A percentile compares a stretch with the other conserved stretches of the same genome.
These are phyloP conservation scores for Pueraria montana DNA, from an alignment of 306 rosid species.

Conservation along the genomic window DNA sequence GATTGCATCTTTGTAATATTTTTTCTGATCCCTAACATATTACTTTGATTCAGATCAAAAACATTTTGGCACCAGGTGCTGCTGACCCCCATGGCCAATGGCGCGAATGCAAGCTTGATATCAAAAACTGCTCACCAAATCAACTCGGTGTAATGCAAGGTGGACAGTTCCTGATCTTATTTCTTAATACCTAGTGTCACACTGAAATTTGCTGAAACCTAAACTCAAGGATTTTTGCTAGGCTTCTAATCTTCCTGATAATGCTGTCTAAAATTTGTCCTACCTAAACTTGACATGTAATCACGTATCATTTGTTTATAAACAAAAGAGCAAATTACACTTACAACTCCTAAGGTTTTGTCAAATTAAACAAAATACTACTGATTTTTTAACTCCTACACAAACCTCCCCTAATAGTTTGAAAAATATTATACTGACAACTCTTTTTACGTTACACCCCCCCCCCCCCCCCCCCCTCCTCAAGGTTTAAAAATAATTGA, in stretches of 20 bases:
- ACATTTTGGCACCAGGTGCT: constrained; percentile 87
- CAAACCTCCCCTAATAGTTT: too few species aligned
- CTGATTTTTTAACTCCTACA: too few species aligned
- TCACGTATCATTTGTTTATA: neutral
- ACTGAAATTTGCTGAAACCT: constrained; percentile 11
- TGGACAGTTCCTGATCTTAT: constrained; percentile 34
- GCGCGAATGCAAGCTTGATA: constrained; percentile 81
- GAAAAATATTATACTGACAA: too few species aligned
- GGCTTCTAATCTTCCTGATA: neutral
- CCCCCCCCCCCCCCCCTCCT: too few species aligned
- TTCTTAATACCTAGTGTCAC: neutral
- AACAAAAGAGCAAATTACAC: too few species aligned
- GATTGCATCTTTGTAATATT: neutral
- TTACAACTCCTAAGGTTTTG: too few species aligned
- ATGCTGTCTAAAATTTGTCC: neutral
- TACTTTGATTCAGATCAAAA: constrained; percentile 69
- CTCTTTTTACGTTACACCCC: too few species aligned
- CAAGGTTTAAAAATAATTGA: too few species aligned
- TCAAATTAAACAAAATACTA: too few species aligned
- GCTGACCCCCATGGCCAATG: constrained; percentile 90
- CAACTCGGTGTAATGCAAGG: constrained; percentile 81
- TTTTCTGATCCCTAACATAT: constrained; percentile 19
- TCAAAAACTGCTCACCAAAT: constrained; percentile 66
- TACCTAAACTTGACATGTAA: neutral
- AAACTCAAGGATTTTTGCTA: neutral